Conservation (phyloP, 2,329 filamentous ascomycete species). For the Xylariaceae sp. region DNA sequence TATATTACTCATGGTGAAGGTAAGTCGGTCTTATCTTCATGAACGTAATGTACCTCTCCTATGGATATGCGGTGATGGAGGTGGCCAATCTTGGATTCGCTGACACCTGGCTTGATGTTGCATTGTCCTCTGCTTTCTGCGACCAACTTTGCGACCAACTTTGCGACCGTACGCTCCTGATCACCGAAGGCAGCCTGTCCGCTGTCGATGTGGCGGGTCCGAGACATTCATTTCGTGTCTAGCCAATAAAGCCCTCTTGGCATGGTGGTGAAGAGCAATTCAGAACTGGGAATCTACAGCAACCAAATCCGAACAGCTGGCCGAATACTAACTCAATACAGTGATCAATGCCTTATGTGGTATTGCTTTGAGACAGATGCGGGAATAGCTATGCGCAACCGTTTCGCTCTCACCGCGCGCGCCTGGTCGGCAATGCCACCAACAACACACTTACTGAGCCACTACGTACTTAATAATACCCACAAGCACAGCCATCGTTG, state of each 20-base stretch:
- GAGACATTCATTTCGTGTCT: slow-evolving; percentile 16
- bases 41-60: too few relatives aligned
- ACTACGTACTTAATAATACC: background rate
- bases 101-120: background rate
- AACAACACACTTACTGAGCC: slow-evolving; percentile 11
- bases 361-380: background rate
- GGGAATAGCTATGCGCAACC: slow-evolving; percentile 1
- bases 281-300: background rate
- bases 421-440: slow-evolving; percentile 7
- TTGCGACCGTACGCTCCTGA: background rate
- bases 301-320: background rate
- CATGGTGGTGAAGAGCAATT: slow-evolving; percentile 6
- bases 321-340: background rate
- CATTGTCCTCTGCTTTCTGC: background rate
- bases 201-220: slow-evolving; percentile 16
- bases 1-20: too few relatives aligned
- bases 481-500: slow-evolving; percentile 15
- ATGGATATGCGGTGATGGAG: background rate
- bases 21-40: too few relatives aligned
- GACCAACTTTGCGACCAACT: too few relatives aligned
- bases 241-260: slow-evolving; percentile 11
- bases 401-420: slow-evolving; percentile 7
- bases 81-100: background rate
- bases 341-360: background rate
- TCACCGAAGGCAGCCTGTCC: background rate